These are phyloP conservation scores for Podaxis sp. DNA, from an alignment of 768 basidiomycete species.

Conservation along the genomic window DNA sequence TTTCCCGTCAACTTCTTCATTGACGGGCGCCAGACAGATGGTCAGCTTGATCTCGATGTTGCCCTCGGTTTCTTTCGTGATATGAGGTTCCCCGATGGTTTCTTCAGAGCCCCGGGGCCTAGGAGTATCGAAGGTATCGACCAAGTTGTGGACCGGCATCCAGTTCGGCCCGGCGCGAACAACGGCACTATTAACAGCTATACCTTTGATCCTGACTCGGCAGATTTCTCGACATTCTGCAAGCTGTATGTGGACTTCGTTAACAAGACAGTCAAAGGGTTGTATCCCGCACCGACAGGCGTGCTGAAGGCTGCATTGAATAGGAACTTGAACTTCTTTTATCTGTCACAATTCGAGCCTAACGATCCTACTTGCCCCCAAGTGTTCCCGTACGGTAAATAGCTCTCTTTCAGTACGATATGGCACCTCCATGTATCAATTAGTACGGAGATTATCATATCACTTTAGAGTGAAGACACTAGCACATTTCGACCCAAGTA, in stretches of 20 bases:
- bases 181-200: conserved; percentile 15
- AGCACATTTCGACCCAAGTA: too few relatives aligned
- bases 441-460: too few relatives aligned
- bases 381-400: not conserved
- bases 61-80: conserved; percentile 21
- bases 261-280: conserved; percentile 16
- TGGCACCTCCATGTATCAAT: not conserved
- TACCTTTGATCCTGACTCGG: conserved; percentile 14
- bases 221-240: conserved; percentile 16
- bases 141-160: conserved; percentile 14
- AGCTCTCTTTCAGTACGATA: not conserved
- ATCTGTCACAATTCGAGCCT: not conserved
- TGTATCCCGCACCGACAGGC: conserved; percentile 21
- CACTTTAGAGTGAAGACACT: too few relatives aligned
- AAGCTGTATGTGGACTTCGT: conserved; percentile 19
- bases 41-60: conserved; percentile 15
- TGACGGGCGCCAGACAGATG: conserved; percentile 18
- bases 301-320: conserved; percentile 10
- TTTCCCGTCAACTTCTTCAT: conserved; percentile 21
- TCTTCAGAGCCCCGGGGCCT: conserved; percentile 14
- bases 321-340: conserved; percentile 15
- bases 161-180: conserved; percentile 18
- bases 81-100: conserved; percentile 17
- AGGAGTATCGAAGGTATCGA: conserved; percentile 4
- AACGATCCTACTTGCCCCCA: not conserved